A percentile compares a stretch with the other conserved stretches of the same genome.
Conservation (phyloP, 2,329 filamentous ascomycete genomes). For the Torrubiellomyces zombiae region DNA sequence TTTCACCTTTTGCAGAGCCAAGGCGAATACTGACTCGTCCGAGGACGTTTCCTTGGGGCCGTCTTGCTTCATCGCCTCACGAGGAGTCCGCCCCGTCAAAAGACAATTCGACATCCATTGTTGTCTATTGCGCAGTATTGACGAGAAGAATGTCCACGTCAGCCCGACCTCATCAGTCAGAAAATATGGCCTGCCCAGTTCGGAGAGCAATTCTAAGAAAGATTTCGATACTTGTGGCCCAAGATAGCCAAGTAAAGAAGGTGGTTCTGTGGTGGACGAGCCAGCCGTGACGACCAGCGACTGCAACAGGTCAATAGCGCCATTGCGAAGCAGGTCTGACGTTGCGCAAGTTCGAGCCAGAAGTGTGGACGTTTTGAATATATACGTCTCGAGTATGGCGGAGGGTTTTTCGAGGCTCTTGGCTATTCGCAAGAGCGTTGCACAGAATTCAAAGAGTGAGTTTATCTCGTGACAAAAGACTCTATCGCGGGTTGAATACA, state of each 20-base stretch:
- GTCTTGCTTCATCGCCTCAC: slow-evolving; percentile 48
- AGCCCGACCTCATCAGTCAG: slow-evolving; percentile 46
- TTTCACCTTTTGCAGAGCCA: slow-evolving; percentile 55
- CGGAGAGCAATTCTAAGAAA: slow-evolving; percentile 64
- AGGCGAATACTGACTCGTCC: slow-evolving; percentile 50
- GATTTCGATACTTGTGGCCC: slow-evolving; percentile 68
- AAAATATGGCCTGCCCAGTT: slow-evolving; percentile 59
- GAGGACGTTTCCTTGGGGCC: slow-evolving; percentile 32
- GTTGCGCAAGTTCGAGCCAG: slow-evolving; percentile 61
- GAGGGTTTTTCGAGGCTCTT: slow-evolving; percentile 45
- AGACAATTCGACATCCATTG: slow-evolving; percentile 94
- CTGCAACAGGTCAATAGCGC: slow-evolving; percentile 54
- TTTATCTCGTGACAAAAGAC: slow-evolving; percentile 46
- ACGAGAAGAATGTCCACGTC: slow-evolving; percentile 76
- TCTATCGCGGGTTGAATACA: slow-evolving; percentile 37
- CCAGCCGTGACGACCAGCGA: slow-evolving; percentile 56
- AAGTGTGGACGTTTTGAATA: slow-evolving; percentile 67
- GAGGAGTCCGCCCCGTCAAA: slow-evolving; percentile 72
- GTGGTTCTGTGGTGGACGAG: slow-evolving; percentile 53
- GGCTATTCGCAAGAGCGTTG: slow-evolving; percentile 53
- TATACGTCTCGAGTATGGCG: slow-evolving; percentile 53
- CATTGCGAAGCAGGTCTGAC: slow-evolving; percentile 46
- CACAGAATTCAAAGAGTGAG: slow-evolving; percentile 48
- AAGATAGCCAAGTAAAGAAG: slow-evolving; percentile 84
- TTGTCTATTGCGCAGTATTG: slow-evolving; percentile 75